A percentile compares a stretch with the other conserved stretches of the same genome.
Evolutionary conservation across 1,284 basidiomycete genomes (phyloP).

Genomic region (Cryptococcus depauperatus): DNA sequence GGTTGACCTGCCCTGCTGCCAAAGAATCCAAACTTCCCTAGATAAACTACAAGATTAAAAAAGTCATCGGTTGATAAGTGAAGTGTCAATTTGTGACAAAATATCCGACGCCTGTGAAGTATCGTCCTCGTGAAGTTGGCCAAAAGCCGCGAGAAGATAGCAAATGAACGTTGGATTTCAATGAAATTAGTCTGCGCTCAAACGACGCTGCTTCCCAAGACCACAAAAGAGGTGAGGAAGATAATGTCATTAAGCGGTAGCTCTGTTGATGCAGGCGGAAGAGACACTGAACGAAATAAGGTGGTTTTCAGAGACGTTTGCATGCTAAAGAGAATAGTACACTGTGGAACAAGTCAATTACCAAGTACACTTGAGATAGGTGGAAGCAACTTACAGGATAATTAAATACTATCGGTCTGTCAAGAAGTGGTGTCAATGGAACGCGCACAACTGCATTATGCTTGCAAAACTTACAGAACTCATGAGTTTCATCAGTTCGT

Average conservation of each 20-base stretch:
- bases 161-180: slow-evolving; percentile 31
- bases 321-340: slow-evolving; percentile 7
- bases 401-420: slow-evolving; percentile 28
- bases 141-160: slow-evolving; percentile 21
- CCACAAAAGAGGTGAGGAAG: slow-evolving; percentile 20
- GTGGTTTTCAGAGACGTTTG: neutral
- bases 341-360: slow-evolving; percentile 5
- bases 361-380: neutral
- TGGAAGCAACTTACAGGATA: slow-evolving; percentile 6
- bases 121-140: slow-evolving; percentile 22
- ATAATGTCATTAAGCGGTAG: slow-evolving; percentile 20
- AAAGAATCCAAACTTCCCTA: neutral
- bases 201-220: slow-evolving; percentile 16
- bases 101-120: slow-evolving; percentile 44
- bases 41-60: neutral
- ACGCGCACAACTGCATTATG: too few species aligned
- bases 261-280: slow-evolving; percentile 8
- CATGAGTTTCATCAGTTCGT: slow-evolving; percentile 83
- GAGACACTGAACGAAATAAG: neutral
- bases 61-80: too few species aligned
- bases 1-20: slow-evolving; percentile 6
- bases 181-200: slow-evolving; percentile 20
- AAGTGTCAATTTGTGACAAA: too few species aligned
- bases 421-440: slow-evolving; percentile 8
- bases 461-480: slow-evolving; percentile 74